Evolutionary conservation across 2,329 filamentous ascomycete species (phyloP).

Genomic region (Pochonia chlamydosporia): DNA sequence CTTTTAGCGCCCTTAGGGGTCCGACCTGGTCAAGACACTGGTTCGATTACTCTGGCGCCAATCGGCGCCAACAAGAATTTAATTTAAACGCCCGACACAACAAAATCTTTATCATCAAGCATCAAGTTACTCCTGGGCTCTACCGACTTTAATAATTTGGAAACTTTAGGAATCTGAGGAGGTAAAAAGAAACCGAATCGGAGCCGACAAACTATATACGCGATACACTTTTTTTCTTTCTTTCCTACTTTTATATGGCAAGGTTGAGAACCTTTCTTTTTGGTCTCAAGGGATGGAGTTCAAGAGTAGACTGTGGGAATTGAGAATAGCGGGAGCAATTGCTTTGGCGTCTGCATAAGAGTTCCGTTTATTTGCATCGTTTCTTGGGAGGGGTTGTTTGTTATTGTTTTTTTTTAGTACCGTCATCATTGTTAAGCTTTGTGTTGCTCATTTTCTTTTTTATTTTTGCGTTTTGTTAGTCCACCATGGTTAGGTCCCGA

Average conservation of each 20-base stretch:
- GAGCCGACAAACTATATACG: neutral
- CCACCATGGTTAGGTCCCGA: neutral
- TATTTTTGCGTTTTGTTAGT: neutral
- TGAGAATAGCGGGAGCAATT: constrained; percentile 4
- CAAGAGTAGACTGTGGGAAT: constrained; percentile 4
- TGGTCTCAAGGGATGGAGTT: constrained; percentile 7
- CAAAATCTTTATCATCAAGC: too few relatives aligned
- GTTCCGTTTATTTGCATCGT: too few relatives aligned
- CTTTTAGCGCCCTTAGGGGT: neutral
- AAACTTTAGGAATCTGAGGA: neutral
- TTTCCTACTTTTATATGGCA: too few relatives aligned
- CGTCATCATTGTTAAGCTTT: neutral
- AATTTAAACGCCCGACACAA: too few relatives aligned
- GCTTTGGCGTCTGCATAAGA: constrained; percentile 13
- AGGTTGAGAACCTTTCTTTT: neutral
- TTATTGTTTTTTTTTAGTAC: neutral
- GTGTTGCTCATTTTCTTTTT: neutral
- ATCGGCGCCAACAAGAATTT: neutral
- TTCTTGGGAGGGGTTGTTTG: too few relatives aligned
- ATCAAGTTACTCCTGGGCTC: neutral
- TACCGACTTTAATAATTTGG: neutral
- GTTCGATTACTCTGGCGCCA: neutral
- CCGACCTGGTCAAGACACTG: neutral
- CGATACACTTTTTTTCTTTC: neutral
- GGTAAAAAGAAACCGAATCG: neutral